Base-by-base conservation (phyloP, 2,329 filamentous ascomycete genomes). In the Thermoascus crustaceus region DNA sequence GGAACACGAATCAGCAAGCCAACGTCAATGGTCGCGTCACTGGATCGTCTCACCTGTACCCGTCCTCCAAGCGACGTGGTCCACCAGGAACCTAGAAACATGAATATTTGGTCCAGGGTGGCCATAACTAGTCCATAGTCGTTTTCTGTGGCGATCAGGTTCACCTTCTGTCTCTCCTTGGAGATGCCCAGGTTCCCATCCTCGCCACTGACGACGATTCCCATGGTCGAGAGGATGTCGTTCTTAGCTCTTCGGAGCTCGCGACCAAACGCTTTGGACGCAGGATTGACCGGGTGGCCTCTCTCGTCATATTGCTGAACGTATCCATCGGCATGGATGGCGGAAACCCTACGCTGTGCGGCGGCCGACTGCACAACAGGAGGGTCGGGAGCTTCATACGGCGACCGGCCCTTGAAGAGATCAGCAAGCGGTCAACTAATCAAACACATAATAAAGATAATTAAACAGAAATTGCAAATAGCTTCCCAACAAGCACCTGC, bases 211-310 rank as follows among this genome's bases (percentile, higher is more conserved):
- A 66, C 61, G 24, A 68, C 64, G 24, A 69, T 62, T 3, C 67
- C 67, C 56, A 69, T 67, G 6, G 63, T 68, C 14, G 63, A 64
- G 10, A 70, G 55, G 20, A 69, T 64, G 41, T 71, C 67, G 54
- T 71, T 71, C 41, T 70, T 68, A 1, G 68, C 67, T 48, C 64
- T 60, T 32, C 63, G 53, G 5, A 69, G 57, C 32, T 60, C 56
- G 25, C 59, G 57, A 7, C 57, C 58, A 18, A 61, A 47, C 8
- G 43, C 41, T 39, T 60, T 63, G 5, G 67, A 67, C 20, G 54
- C 55, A 3, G 55, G 52, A 42, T 70, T 69, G 19, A 62, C 54
- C 20, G 68, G 66, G 50, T 68, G 65, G 3, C 67, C 68, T 36
- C 63, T 55, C 32, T 58, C 54, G 48, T 71, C 65, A 50, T 67